A percentile compares a stretch with the other conserved stretches of the same genome.
Conservation (phyloP, 306 rosid species). For the Ammopiptanthus mongolicus region DNA sequence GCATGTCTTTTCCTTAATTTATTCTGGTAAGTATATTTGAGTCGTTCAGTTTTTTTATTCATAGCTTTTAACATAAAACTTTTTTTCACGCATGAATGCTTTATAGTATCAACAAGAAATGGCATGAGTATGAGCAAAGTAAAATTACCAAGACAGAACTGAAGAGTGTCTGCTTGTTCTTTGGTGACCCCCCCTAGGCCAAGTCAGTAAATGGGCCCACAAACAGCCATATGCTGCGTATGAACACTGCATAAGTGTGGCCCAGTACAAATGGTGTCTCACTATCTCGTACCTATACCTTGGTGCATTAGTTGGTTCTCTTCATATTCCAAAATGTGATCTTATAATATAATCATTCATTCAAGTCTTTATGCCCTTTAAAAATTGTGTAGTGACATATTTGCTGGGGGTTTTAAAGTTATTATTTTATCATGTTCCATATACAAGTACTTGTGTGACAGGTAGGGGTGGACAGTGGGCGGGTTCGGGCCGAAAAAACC, state of each 20-base stretch:
- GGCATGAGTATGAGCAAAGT: not conserved
- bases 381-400: not conserved
- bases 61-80: not conserved
- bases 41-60: not conserved
- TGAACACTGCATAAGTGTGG: not conserved
- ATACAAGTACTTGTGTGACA: not conserved
- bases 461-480: too few species aligned
- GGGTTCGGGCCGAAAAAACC: too few species aligned
- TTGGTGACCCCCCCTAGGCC: not conserved
- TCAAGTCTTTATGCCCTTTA: not conserved
- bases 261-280: not conserved
- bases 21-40: slow-evolving; percentile 46
- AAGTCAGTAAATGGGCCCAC: not conserved
- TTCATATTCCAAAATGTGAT: not conserved
- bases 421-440: not conserved
- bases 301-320: not conserved
- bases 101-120: not conserved
- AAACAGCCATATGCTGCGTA: not conserved
- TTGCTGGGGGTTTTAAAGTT: not conserved
- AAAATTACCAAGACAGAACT: not conserved
- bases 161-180: not conserved
- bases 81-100: not conserved
- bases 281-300: not conserved
- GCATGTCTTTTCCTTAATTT: slow-evolving; percentile 63
- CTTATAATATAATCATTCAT: not conserved